Evolutionary conservation across 805 yeast species (phyloP).

Genomic region (Wickerhamomyces ciferrii): DNA sequence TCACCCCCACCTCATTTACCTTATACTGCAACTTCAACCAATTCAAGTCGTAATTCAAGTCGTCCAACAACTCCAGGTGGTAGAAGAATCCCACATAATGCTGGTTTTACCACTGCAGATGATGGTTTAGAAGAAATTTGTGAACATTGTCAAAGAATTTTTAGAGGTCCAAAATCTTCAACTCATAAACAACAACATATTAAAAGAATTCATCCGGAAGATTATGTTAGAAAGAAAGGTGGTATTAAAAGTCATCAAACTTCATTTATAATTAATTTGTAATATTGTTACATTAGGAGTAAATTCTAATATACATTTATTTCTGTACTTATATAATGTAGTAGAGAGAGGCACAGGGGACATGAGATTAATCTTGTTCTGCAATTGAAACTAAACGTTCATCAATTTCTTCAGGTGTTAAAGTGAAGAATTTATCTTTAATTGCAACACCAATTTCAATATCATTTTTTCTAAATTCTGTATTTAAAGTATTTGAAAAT

Average conservation of each 20-base stretch:
- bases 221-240: conserved; percentile 40
- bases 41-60: not conserved
- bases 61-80: not conserved
- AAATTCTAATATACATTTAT: not conserved
- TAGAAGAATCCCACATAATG: conserved; percentile 10
- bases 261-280: no score
- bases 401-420: conserved; percentile 85
- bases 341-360: not conserved
- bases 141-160: conserved; percentile 35
- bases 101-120: conserved; percentile 13
- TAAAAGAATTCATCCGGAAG: conserved; percentile 38
- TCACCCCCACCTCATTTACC: no score
- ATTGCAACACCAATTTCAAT: conserved; percentile 90
- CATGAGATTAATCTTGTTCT: conserved; percentile 91
- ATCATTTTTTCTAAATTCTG: conserved; percentile 92
- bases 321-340: not conserved
- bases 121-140: conserved; percentile 29
- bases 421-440: conserved; percentile 59
- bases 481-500: conserved; percentile 79
- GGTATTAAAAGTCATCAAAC: conserved; percentile 26
- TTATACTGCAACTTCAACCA: no score
- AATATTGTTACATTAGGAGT: not conserved
- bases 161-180: conserved; percentile 41
- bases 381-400: conserved; percentile 92
- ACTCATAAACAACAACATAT: conserved; percentile 46